Evolutionary conservation across 441 rosid genomes (phyloP), one percentile per base, ranked within the genome.

Genomic region (Hura crepitans): DNA sequence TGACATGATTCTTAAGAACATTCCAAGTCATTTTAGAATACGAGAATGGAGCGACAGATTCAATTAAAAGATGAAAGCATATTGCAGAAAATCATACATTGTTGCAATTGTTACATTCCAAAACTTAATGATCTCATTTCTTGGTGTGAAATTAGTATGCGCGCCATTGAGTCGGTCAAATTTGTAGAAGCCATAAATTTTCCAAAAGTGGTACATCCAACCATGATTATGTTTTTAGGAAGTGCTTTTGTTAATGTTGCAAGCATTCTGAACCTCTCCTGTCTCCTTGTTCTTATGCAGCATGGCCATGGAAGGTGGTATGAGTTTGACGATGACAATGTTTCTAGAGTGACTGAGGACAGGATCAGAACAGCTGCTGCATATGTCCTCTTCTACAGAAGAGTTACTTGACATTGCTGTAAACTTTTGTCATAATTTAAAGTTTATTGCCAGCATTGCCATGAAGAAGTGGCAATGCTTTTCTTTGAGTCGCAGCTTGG

Each of bases 311-410:
- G 85, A 65, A 84, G 73, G 70, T 95, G 99, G 99, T 92, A 85
- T 28, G 95, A 90, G 77, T 95, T 92, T 45, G 96, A 92, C 51
- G 99, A 95, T 72, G 86, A 88, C 75, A 83, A 75, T 33, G 97
- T 95, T 69, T 66, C 65, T 71, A 80, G 83, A 12, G 84, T 87
- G 59, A 62, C 78, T 74, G 80, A 75, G 77, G 94, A 89, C 72
- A 86, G 86, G 80, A 89, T 95, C 69, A 95, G 84, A 80, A 85
- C 93, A 66, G 81, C 93, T 0, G 97, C 99, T 59, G 99, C 97
- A 22, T 95, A 92, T 75, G 97, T 92, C 75, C 87, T 94, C 47
- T 94, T 92, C 86, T 90, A 90, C 81, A 84, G 87, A 84, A 90
- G 99, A 78, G 82, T 90, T 66, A 80, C 51, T 22, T 77, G 46